Evolutionary conservation across 176 grass and related monocot genomes (phyloP), one percentile per base, ranked within the genome.

Genomic region (Raddia distichophylla): DNA sequence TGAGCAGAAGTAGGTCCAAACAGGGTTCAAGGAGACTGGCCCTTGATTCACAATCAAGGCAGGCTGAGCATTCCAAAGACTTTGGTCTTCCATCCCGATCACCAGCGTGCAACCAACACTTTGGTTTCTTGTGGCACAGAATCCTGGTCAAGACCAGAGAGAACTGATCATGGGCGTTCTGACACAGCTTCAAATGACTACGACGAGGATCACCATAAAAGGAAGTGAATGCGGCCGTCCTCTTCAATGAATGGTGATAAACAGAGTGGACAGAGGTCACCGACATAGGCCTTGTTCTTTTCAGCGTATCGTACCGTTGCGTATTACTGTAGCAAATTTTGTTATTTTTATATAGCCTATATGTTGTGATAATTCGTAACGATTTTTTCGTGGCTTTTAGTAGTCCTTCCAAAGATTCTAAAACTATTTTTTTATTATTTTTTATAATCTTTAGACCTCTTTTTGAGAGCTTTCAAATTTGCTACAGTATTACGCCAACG

Each of bases 21-120:
- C 56, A 84, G 27, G 48, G 71, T 81, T 85, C 87, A 42, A 87
- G 76, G 75, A 87, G 59, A 20, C 32, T 40, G 11, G 35, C 49
- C 2, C 8, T 6, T 8, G 88, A 90, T n/a, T 3, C 37, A 40
- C 37, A 40, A 40, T 40, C 37, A 40, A 40, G 37, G 37, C 37
- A 40, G 48, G 27, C 49, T 7, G 57, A 55, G 44, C 80, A 71
- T 54, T 62, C 61, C 37, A 48, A 80, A 16, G 82, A 69, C 37
- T 17, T 5, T 10, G 18, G 46, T 62, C 32, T 45, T 48, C 63
- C 53, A 6, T 59, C 70, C 47, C 55, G 42, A 47, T 84, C 76
- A 64, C 69, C 76, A 64, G 87, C 84, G 13, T 37, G 12, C 57
- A 60, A 48, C 13, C 62, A 19, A 3, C 76, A 43, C 27, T 32